Base-by-base conservation (phyloP, 495 filamentous ascomycete genomes). In the Extremus antarcticus region DNA sequence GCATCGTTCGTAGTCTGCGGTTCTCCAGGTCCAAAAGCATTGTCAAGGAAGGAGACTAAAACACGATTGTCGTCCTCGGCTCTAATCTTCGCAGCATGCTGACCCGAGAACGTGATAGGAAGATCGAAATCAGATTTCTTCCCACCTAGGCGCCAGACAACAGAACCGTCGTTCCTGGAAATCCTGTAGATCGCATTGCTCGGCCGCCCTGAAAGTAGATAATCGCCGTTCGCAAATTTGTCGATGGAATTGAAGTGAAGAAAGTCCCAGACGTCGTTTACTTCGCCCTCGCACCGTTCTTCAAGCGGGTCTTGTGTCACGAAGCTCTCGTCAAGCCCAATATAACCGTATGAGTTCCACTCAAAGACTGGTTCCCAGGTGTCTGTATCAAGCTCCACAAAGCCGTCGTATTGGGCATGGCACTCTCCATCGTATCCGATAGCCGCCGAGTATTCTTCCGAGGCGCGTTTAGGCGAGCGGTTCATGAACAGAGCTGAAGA, bases 221-320 rank as follows among this genome's bases (percentile, higher is more conserved):
- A 62, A 43, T 58, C 35, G n/a, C 59, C 56, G 20, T 43, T 51
- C 2, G 40, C 22, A 35, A 23, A 35, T 24, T 58, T 58, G 24
- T 58, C 55, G 32, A 62, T 46, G 2, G 59, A 48, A 19, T 62
- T 62, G 35, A 54, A 9, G 25, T 62, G 59, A 3, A 48, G 9
- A 20, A 24, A 48, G 46, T 48, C 46, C 21, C 20, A 48, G n/a
- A n/a, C n/a, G n/a, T n/a, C n/a, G n/a, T n/a, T n/a, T 48, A 3
- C 20, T 25, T 9, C 46, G 9, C 46, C 46, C 8, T 9, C 10
- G 21, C 46, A 48, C 17, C 21, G 46, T 4, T 25, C 17, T 7
- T 48, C 23, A 7, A 48, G 13, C 8, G 21, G 21, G 13, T 9
- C 21, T 23, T 25, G 9, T 16, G 46, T 48, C 3, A 24, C 24